phyloP scores from a whole-genome alignment of 768 basidiomycete species.

The Mycena polygramma region DNA sequence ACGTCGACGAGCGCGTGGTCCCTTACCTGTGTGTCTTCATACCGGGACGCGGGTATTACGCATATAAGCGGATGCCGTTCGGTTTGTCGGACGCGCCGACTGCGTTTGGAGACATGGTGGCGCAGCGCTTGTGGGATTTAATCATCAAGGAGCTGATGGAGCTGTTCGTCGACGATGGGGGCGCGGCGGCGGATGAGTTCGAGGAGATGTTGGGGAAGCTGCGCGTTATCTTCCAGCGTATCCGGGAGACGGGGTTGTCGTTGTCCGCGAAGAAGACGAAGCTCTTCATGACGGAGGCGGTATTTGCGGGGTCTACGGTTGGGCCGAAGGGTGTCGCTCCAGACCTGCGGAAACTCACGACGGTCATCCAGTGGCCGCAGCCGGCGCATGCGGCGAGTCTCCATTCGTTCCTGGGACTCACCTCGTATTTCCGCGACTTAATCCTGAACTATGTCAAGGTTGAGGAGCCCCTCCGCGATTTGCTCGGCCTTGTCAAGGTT shows the following conservation, averaged over 20 bases:
- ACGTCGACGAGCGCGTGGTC: conserved; percentile 34
- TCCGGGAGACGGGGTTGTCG: conserved; percentile 47
- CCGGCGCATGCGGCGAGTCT: conserved; percentile 47
- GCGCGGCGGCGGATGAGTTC: conserved; percentile 48
- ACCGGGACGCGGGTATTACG: conserved; percentile 51
- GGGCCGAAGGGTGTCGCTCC: conserved; percentile 49
- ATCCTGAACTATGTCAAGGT: conserved; percentile 50
- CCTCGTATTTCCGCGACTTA: conserved; percentile 49
- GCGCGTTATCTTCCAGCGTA: conserved; percentile 41
- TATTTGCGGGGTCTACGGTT: conserved; percentile 51
- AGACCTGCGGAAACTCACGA: conserved; percentile 51
- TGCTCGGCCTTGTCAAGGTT: conserved; percentile 39
- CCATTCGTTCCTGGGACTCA: conserved; percentile 50
- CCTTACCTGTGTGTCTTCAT: conserved; percentile 53
- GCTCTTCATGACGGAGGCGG: conserved; percentile 51
- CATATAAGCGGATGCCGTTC: conserved; percentile 53
- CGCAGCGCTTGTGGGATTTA: conserved; percentile 42
- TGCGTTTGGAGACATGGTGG: conserved; percentile 48
- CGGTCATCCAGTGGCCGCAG: conserved; percentile 50
- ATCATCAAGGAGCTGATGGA: conserved; percentile 42
- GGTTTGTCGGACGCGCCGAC: conserved; percentile 55
- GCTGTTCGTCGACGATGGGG: conserved; percentile 56
- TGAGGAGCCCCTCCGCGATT: conserved; percentile 48
- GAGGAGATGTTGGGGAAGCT: conserved; percentile 44
- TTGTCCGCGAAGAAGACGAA: conserved; percentile 50